Base-by-base conservation (phyloP, 2,329 filamentous ascomycete species). In the Chrysoporthe cubensis region DNA sequence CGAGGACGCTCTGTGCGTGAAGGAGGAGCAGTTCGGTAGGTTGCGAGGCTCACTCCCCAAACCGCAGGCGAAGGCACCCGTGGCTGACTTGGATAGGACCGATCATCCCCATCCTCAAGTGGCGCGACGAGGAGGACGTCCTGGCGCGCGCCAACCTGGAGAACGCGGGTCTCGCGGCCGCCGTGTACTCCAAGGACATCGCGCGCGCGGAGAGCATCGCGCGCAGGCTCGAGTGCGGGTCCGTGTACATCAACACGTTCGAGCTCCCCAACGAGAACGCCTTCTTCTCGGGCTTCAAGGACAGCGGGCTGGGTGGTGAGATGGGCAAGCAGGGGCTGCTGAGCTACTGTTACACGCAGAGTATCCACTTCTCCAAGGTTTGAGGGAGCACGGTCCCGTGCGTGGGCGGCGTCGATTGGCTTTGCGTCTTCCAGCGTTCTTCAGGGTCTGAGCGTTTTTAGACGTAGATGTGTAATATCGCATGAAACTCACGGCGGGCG, bases 71-170 rank as follows among this genome's bases (percentile, higher is more conserved):
- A 43, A 34, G 32, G 34, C 26, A 44, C 21, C 40, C 26, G 13
- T 50, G 1, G 26, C 43, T 40, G 37, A 60, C 21, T 0, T 6
- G 14, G 37, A 21, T 43, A 83, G 83, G 84, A 0, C 90, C 90
- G 0, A 87, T 92, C 43, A 81, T 91, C 1, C 89, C 89, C 0
- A 78, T 91, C 8, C 73, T 90, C 66, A 84, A 82, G 26, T 92
- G 88, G 88, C 79, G 79, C 0, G 81, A 85, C 40, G 88, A 91
- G 69, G 83, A 83, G 5, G 87, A 90, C 21, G 86, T 89, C 0
- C 77, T 91, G 42, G 74, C 75, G 1, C 81, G 86, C 4, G 87
- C 85, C 1, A 90, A 89, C 69, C 78, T 81, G 26, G 78, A 80
- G 1, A 79, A 84, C 32, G 82, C 81, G 42, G 87, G 85, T 0